Evolutionary conservation across 805 yeast genomes (phyloP).

Genomic region (Candida vartiovaarae): DNA sequence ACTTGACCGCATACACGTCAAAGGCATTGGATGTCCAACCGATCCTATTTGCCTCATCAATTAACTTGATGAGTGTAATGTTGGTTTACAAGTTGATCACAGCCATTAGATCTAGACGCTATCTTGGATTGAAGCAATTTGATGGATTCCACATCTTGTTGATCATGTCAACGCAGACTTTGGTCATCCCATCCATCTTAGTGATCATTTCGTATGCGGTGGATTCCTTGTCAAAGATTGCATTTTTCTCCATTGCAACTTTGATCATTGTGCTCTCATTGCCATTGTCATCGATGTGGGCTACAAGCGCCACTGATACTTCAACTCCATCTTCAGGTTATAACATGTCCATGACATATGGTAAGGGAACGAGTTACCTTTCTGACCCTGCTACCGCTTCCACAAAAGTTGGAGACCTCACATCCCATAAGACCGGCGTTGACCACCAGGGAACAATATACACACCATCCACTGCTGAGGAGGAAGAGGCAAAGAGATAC

Average conservation of each 20-base stretch:
- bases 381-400: constrained; percentile 13
- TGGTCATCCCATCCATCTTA: constrained; percentile 69
- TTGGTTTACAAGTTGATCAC: constrained; percentile 55
- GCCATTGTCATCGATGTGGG: constrained; percentile 89
- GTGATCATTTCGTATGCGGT: constrained; percentile 48
- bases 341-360: constrained; percentile 8
- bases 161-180: constrained; percentile 76
- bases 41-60: constrained; percentile 62
- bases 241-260: constrained; percentile 46
- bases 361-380: constrained; percentile 12
- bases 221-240: constrained; percentile 27
- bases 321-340: constrained; percentile 31
- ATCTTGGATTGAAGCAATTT: constrained; percentile 74
- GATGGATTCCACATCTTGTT: constrained; percentile 74
- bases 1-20: constrained; percentile 21
- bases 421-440: constrained; percentile 1
- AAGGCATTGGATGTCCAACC: constrained; percentile 47
- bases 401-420: constrained; percentile 3
- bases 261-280: constrained; percentile 63
- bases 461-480: constrained; percentile 30
- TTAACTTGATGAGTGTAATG: constrained; percentile 53
- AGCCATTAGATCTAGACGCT: constrained; percentile 69
- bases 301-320: constrained; percentile 54
- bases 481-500: constrained; percentile 28
- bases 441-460: constrained; percentile 17